phyloP scores from a whole-genome alignment of 371 early-diverging fungal genomes.

The Coemansia sp. region DNA sequence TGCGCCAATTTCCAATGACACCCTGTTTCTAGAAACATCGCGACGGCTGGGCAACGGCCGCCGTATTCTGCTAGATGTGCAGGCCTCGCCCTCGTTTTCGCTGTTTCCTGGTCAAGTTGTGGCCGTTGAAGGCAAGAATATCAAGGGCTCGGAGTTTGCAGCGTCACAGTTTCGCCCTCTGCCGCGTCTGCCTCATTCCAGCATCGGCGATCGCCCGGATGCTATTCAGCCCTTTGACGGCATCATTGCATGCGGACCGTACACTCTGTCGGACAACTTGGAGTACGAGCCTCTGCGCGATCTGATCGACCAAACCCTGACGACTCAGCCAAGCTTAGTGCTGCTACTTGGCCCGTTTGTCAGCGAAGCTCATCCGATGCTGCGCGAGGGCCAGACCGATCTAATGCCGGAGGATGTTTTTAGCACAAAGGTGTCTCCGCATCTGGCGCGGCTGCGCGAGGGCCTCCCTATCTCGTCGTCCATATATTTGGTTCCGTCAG shows the following conservation, averaged over 20 bases:
- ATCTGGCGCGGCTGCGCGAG: conserved; percentile 55
- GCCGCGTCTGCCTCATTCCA: conserved; percentile 24
- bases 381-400: conserved; percentile 59
- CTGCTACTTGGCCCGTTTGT: conserved; percentile 88
- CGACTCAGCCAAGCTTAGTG: conserved; percentile 73
- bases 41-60: conserved; percentile 68
- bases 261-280: conserved; percentile 71
- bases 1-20: conserved; percentile 65
- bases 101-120: conserved; percentile 76
- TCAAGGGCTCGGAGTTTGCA: conserved; percentile 52
- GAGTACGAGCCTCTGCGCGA: conserved; percentile 77
- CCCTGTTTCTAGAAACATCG: conserved; percentile 76
- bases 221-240: conserved; percentile 61
- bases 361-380: conserved; percentile 64
- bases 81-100: conserved; percentile 56
- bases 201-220: conserved; percentile 6
- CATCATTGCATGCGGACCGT: conserved; percentile 81
- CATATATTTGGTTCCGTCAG: conserved; percentile 72
- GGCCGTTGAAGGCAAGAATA: conserved; percentile 53
- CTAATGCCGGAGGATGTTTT: conserved; percentile 68
- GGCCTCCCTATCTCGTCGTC: conserved; percentile 51
- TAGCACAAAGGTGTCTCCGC: conserved; percentile 55
- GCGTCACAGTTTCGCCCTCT: conserved; percentile 48
- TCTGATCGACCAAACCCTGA: conserved; percentile 59
- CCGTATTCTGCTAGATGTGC: conserved; percentile 65